Base-by-base conservation (phyloP, 352 stramenopile genomes). In the Halophytophthora polymorphica region DNA sequence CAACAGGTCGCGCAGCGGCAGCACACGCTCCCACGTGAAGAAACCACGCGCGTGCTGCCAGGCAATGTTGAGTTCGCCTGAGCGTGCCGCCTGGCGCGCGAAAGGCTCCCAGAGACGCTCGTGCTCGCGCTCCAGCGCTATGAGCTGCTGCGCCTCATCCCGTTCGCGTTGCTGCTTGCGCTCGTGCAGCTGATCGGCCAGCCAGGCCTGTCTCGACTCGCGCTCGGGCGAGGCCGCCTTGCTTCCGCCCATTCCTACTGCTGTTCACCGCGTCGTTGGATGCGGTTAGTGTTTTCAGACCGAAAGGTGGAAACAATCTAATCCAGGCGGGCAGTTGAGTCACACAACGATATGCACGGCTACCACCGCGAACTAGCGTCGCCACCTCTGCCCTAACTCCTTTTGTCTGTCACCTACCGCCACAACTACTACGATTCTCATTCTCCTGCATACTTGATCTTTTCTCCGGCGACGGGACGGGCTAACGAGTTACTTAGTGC, bases 1-100 rank as follows among this genome's bases (percentile, higher is more conserved):
- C n/a, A 70, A 49, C 22, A 89, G 51, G 21, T 86, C 63, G 0
- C 62, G 39, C 6, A 86, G 60, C 0, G 21, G 44, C 3, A 82
- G 29, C 17, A 87, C 75, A 28, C 67, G 62, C 12, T 65, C 41
- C 76, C 73, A 90, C 0, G 55, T 56, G 34, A 90, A 87, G 31
- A 84, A 75, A 0, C 73, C 70, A 8, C 66, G 53, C 21, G 68
- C 61, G 22, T 82, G 41, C 45, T 88, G 82, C 76, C 79, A 90
- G 2, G 79, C 73, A 13, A 90, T 62, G 28, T 90, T 90, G 45
- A 90, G 66, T 44, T 88, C 76, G 37, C 72, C 71, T 0, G 67
- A 71, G 13, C 56, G 41, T 19, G 57, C 62, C 6, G 67, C 64
- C 29, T 77, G 45, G 10, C 44, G 58, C 1, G 66, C 44, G 45